Evolutionary conservation across 352 stramenopile species (phyloP).

Genomic region (Pythium periplocum): DNA sequence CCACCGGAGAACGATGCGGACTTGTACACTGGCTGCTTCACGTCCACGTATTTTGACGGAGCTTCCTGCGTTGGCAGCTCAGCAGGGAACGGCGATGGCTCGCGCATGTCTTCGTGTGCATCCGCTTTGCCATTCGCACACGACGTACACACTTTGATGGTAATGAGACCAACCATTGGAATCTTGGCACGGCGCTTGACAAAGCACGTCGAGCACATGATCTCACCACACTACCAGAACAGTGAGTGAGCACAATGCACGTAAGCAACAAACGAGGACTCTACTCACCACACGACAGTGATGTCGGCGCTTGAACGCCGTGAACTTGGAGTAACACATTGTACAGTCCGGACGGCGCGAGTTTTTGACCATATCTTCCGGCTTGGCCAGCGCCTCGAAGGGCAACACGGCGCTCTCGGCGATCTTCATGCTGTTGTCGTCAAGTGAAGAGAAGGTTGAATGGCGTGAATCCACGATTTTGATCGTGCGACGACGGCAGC

Average conservation of each 20-base stretch:
- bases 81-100: constrained; percentile 5
- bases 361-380: constrained; percentile 15
- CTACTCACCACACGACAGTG: constrained; percentile 17
- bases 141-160: constrained; percentile 18
- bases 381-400: constrained; percentile 18
- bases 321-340: constrained; percentile 7
- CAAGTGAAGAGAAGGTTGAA: no score
- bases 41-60: constrained; percentile 5
- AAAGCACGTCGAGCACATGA: constrained; percentile 17
- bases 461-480: no score
- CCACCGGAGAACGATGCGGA: constrained; percentile 2
- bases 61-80: constrained; percentile 1
- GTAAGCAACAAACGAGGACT: neutral
- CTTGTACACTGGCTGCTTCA: constrained; percentile 10
- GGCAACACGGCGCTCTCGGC: constrained; percentile 5
- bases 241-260: neutral
- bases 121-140: constrained; percentile 2
- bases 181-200: constrained; percentile 20
- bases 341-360: constrained; percentile 9
- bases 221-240: constrained; percentile 13
- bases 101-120: constrained; percentile 3
- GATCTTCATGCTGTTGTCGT: constrained; percentile 1
- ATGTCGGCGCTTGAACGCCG: constrained; percentile 10
- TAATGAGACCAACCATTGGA: constrained; percentile 18
- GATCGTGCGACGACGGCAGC: no score